Evolutionary conservation across 2,329 filamentous ascomycete species (phyloP).

Genomic region (Diaporthe longicolla): DNA sequence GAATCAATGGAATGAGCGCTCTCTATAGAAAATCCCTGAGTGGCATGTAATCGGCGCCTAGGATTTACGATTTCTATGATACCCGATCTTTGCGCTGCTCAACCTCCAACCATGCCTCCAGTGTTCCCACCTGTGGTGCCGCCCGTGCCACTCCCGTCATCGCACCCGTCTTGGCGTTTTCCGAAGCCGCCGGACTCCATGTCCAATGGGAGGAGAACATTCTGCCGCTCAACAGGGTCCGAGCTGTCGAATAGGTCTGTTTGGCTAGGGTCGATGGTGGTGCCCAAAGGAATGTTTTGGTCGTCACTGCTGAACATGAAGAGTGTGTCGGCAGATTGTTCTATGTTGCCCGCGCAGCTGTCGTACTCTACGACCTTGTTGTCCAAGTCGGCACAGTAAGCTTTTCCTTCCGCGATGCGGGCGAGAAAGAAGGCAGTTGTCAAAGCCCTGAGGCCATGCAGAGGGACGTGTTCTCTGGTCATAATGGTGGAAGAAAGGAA

Average conservation of each 20-base stretch:
- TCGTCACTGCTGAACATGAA: constrained; percentile 1
- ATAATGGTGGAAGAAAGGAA: neutral
- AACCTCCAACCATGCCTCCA: too few relatives aligned
- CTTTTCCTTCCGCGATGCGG: neutral
- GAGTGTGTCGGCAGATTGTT: neutral
- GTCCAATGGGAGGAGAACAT: neutral
- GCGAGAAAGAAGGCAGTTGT: constrained; percentile 12
- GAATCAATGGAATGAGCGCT: too few relatives aligned
- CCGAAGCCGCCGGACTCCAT: neutral
- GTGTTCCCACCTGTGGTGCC: too few relatives aligned
- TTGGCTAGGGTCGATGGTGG: constrained; percentile 9
- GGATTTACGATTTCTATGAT: too few relatives aligned
- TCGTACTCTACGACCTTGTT: constrained; percentile 1
- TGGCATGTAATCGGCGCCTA: too few relatives aligned
- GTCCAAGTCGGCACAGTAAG: neutral
- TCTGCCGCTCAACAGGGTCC: neutral
- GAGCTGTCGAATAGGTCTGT: constrained; percentile 7
- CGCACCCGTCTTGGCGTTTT: neutral
- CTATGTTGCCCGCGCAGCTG: neutral
- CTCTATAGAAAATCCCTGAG: too few relatives aligned
- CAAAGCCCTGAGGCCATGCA: neutral
- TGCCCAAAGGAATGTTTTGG: neutral
- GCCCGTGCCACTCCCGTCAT: too few relatives aligned
- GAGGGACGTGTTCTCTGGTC: neutral
- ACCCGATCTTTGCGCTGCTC: too few relatives aligned